Evolutionary conservation across 352 stramenopile species (phyloP).

Genomic region (Phytopythium ostracodes): DNA sequence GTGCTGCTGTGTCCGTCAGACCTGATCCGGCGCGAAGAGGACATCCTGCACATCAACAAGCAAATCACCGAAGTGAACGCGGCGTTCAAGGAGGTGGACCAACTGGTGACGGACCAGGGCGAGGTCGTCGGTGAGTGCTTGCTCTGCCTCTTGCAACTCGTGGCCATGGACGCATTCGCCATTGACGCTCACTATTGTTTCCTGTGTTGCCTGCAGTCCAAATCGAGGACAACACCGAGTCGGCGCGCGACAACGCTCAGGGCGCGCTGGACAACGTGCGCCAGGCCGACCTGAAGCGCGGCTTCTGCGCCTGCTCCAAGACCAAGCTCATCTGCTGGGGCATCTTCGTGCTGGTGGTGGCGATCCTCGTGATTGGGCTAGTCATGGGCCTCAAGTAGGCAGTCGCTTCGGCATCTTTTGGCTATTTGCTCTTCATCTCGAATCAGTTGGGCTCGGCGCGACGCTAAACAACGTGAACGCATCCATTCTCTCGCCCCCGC

Average conservation of each 20-base stretch:
- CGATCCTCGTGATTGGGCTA: slow-evolving; percentile 42
- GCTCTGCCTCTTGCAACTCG: neutral
- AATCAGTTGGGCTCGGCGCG: neutral
- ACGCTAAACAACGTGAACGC: neutral
- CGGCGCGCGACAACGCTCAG: slow-evolving; percentile 46
- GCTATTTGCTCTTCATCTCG: neutral
- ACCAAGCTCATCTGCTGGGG: slow-evolving; percentile 57
- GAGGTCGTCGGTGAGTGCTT: slow-evolving; percentile 54
- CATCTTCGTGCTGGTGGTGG: slow-evolving; percentile 43
- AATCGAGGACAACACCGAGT: slow-evolving; percentile 51
- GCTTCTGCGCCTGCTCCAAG: slow-evolving; percentile 56
- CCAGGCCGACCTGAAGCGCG: slow-evolving; percentile 41
- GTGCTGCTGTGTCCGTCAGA: slow-evolving; percentile 22
- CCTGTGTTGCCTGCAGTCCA: slow-evolving; percentile 23
- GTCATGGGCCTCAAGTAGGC: slow-evolving; percentile 33
- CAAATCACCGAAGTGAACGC: slow-evolving; percentile 65
- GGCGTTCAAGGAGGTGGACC: slow-evolving; percentile 60
- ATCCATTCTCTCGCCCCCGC: neutral
- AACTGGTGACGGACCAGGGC: slow-evolving; percentile 56
- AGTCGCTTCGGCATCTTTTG: too few relatives aligned
- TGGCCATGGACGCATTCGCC: neutral
- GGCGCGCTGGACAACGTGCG: slow-evolving; percentile 48
- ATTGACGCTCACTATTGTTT: neutral
- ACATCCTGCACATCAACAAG: slow-evolving; percentile 73
- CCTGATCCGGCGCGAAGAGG: slow-evolving; percentile 52